These are phyloP conservation scores for Mycocentrospora acerina DNA, from an alignment of 2,329 filamentous ascomycete species.

Conservation along the genomic window DNA sequence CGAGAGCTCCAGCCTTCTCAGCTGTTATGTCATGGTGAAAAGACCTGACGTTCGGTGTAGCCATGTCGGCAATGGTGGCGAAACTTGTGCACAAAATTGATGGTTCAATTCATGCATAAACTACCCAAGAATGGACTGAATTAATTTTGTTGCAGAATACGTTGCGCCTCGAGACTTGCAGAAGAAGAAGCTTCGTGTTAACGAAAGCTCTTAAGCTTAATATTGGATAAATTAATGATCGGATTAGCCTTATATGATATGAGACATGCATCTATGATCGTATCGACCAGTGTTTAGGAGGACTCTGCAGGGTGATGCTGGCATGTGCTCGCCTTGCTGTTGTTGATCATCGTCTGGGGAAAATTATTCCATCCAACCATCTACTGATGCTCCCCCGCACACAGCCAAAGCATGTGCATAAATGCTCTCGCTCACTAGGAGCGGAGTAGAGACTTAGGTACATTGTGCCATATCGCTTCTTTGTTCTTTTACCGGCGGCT, in stretches of 20 bases:
- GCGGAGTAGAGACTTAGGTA: constrained; percentile 2
- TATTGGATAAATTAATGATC: no score
- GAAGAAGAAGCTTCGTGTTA: no score
- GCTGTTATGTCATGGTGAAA: constrained; percentile 12
- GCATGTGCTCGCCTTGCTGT: constrained; percentile 7
- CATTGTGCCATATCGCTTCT: constrained; percentile 1
- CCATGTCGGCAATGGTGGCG: constrained; percentile 2
- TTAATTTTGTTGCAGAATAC: no score
- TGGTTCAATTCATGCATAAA: not conserved
- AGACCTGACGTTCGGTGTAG: constrained; percentile 6
- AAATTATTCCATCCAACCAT: constrained; percentile 14
- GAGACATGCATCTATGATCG: no score
- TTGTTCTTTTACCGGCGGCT: constrained; percentile 6
- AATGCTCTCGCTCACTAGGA: not conserved
- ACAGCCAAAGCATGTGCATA: no score
- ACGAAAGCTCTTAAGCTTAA: no score
- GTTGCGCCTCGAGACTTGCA: no score
- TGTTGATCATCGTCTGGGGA: not conserved
- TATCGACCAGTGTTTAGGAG: not conserved
- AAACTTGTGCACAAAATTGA: not conserved
- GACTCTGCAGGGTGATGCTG: constrained; percentile 2
- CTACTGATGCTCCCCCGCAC: not conserved
- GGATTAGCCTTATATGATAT: no score
- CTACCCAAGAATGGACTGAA: no score
- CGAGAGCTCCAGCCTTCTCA: constrained; percentile 17